Conservation (phyloP, 768 basidiomycete genomes). For the Chalciporus piperatus region DNA sequence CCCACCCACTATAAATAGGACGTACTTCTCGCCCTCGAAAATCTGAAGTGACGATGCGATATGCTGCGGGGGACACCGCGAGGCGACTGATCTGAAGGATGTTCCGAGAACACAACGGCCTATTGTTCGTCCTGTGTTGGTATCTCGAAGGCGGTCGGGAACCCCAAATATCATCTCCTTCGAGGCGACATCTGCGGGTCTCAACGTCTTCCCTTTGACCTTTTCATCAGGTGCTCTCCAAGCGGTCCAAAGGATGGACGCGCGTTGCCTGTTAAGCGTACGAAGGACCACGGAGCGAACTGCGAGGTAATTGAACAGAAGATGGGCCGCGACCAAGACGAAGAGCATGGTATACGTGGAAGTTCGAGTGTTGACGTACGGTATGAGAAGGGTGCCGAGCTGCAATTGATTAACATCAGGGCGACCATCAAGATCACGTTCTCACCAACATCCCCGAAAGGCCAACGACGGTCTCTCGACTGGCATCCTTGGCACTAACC, state of each 20-base stretch:
- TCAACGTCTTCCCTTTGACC: constrained; percentile 13
- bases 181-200: constrained; percentile 39
- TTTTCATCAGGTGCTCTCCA: constrained; percentile 11
- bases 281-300: constrained; percentile 57
- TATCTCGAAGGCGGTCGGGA: constrained; percentile 40
- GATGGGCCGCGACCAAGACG: constrained; percentile 50
- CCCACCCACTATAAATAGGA: constrained; percentile 45
- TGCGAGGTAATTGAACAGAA: constrained; percentile 57
- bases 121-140: constrained; percentile 29
- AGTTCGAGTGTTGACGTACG: constrained; percentile 46
- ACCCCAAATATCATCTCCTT: constrained; percentile 45
- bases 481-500: constrained; percentile 68
- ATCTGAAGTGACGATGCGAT: constrained; percentile 33
- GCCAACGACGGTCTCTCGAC: constrained; percentile 68
- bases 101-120: constrained; percentile 54
- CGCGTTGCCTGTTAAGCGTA: constrained; percentile 59
- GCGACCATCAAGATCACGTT: not conserved
- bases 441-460: constrained; percentile 66
- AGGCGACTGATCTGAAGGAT: constrained; percentile 33
- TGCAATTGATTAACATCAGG: constrained; percentile 22
- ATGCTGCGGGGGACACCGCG: constrained; percentile 11
- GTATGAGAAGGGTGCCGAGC: constrained; percentile 61
- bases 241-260: constrained; percentile 48
- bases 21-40: constrained; percentile 46
- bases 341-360: constrained; percentile 52